phyloP scores from a whole-genome alignment of 2,329 filamentous ascomycete genomes.

The Botryotinia globosa region DNA sequence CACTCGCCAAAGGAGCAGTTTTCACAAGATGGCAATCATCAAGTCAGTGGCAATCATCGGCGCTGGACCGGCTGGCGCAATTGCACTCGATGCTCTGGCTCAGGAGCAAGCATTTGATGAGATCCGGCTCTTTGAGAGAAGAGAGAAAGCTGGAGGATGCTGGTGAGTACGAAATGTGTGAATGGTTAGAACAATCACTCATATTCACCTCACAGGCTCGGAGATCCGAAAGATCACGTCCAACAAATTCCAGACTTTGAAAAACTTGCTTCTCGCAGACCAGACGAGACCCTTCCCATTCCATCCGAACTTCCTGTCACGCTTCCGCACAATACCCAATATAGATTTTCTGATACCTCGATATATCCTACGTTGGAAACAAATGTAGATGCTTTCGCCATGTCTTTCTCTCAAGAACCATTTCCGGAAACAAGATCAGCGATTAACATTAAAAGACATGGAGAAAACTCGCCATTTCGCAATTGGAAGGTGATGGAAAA shows the following conservation, averaged over 20 bases:
- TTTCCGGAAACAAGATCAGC: slow-evolving; percentile 47
- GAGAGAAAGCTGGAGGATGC: slow-evolving; percentile 57
- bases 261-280: slow-evolving; percentile 47
- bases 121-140: slow-evolving; percentile 61
- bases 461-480: slow-evolving; percentile 57
- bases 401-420: slow-evolving; percentile 58
- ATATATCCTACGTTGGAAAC: slow-evolving; percentile 64
- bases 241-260: slow-evolving; percentile 45
- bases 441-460: slow-evolving; percentile 49
- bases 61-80: slow-evolving; percentile 58
- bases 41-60: slow-evolving; percentile 57
- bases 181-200: neutral
- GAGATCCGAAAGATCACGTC: slow-evolving; percentile 40
- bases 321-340: slow-evolving; percentile 43
- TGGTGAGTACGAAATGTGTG: slow-evolving; percentile 47
- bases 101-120: slow-evolving; percentile 57
- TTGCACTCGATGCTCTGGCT: slow-evolving; percentile 57
- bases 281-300: slow-evolving; percentile 48
- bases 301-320: slow-evolving; percentile 49
- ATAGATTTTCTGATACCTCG: slow-evolving; percentile 55
- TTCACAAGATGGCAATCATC: slow-evolving; percentile 28
- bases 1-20: neutral
- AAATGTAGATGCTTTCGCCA: slow-evolving; percentile 57
- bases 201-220: slow-evolving; percentile 42
- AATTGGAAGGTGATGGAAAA: slow-evolving; percentile 56